A percentile compares a stretch with the other conserved stretches of the same genome.
Conservation (phyloP, 148 eudicot species). For the Bassia scoparia region DNA sequence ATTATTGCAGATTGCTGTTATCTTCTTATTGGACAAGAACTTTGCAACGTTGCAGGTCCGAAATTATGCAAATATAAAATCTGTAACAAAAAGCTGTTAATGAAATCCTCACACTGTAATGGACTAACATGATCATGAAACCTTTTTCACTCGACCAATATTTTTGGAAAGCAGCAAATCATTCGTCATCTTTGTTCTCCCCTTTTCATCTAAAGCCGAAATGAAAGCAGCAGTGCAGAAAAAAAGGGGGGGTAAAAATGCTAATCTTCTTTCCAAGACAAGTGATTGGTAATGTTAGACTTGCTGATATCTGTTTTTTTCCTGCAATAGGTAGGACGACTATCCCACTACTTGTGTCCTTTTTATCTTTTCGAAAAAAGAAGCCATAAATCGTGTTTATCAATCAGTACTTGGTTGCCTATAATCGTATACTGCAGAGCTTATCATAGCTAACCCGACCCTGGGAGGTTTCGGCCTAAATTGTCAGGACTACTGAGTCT, state of each 20-base stretch:
- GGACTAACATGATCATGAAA: slow-evolving; percentile 9
- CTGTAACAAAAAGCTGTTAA: neutral
- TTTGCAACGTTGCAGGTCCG: neutral
- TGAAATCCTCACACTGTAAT: slow-evolving; percentile 2
- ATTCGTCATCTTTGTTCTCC: neutral
- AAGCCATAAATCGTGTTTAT: too few relatives aligned
- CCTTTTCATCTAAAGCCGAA: neutral
- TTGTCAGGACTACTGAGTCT: too few relatives aligned
- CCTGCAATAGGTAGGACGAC: neutral
- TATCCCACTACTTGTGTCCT: too few relatives aligned
- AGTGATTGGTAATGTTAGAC: slow-evolving; percentile 3
- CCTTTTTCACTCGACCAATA: slow-evolving; percentile 6
- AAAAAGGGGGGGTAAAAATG: neutral
- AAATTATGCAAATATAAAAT: neutral
- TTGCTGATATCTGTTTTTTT: neutral
- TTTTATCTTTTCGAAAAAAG: too few relatives aligned
- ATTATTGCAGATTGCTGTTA: neutral
- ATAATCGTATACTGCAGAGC: neutral
- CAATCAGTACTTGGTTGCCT: too few relatives aligned
- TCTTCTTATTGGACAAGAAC: neutral
- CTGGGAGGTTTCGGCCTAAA: neutral
- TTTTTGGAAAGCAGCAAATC: slow-evolving; percentile 14
- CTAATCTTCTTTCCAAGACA: neutral
- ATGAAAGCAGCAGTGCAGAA: neutral
- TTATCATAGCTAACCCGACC: neutral